These are phyloP conservation scores for Aspergillus sp. DNA, from an alignment of 2,329 filamentous ascomycete genomes.

Conservation along the genomic window DNA sequence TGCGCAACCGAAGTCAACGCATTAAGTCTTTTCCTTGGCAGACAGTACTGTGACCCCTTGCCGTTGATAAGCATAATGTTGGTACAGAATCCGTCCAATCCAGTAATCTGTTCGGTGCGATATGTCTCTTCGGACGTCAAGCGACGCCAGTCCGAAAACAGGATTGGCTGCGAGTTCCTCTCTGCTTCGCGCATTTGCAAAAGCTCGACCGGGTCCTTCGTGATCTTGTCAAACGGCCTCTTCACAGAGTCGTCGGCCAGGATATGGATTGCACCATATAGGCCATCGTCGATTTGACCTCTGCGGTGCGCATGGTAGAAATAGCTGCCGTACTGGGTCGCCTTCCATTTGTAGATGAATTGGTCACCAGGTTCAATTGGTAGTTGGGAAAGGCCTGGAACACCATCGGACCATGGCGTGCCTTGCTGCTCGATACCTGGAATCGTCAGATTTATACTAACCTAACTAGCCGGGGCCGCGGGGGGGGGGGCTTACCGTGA, in stretches of 20 bases:
- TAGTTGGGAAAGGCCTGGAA: conserved; percentile 49
- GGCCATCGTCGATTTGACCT: conserved; percentile 53
- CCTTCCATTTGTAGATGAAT: conserved; percentile 49
- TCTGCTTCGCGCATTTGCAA: conserved; percentile 45
- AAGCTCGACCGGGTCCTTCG: conserved; percentile 28
- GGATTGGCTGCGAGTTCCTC: conserved; percentile 37
- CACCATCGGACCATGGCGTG: conserved; percentile 54
- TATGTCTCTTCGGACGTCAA: conserved; percentile 43
- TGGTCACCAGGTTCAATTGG: conserved; percentile 43
- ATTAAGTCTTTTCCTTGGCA: conserved; percentile 38
- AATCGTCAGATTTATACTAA: not conserved
- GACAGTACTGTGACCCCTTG: conserved; percentile 49
- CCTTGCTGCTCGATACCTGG: conserved; percentile 40
- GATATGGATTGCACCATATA: conserved; percentile 51
- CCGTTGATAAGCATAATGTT: conserved; percentile 56
- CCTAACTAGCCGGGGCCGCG: too few relatives aligned
- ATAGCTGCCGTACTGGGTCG: conserved; percentile 50
- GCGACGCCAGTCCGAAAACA: conserved; percentile 52
- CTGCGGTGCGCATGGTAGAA: conserved; percentile 54
- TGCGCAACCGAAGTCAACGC: conserved; percentile 22
- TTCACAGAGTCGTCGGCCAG: conserved; percentile 26
- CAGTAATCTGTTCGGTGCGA: conserved; percentile 16
- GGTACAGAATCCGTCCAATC: conserved; percentile 46
- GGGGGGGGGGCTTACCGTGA: conserved; percentile 24
- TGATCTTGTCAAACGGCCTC: conserved; percentile 47